Conservation (phyloP, 1,284 basidiomycete species). For the Rhodofomes roseus region DNA sequence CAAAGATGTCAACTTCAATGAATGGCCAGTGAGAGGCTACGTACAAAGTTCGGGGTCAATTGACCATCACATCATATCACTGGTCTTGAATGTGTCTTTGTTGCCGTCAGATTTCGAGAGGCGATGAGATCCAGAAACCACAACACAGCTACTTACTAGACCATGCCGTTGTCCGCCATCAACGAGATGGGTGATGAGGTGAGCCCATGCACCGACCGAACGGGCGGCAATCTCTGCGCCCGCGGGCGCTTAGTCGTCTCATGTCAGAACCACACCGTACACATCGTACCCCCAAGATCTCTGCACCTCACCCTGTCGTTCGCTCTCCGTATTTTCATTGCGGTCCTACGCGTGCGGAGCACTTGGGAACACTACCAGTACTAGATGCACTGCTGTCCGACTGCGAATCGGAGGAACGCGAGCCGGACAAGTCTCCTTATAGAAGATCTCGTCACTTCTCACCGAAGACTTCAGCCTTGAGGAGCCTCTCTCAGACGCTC, state of each 20-base stretch:
- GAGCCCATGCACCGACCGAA: not conserved
- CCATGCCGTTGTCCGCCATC: not conserved
- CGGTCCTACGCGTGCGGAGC: not conserved
- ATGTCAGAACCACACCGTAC: not conserved
- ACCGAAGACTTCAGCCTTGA: not conserved
- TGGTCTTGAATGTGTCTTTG: not conserved
- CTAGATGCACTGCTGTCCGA: not conserved
- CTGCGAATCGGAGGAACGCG: not conserved
- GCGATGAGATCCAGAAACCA: not conserved
- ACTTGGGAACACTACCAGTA: not conserved
- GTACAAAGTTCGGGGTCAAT: not conserved
- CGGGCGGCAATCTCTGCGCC: not conserved
- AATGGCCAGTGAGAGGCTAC: not conserved
- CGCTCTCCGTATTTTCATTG: not conserved
- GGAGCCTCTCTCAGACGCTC: too few species aligned
- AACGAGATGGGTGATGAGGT: not conserved
- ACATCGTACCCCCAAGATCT: not conserved
- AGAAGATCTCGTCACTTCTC: not conserved
- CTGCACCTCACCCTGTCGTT: not conserved
- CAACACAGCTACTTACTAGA: not conserved
- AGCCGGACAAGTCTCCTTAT: not conserved
- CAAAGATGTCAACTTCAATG: not conserved
- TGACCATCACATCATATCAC: not conserved
- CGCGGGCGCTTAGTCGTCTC: not conserved
- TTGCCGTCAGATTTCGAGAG: not conserved